Evolutionary conservation across 2,329 filamentous ascomycete species (phyloP).

Genomic region (Stemphylium vesicarium): DNA sequence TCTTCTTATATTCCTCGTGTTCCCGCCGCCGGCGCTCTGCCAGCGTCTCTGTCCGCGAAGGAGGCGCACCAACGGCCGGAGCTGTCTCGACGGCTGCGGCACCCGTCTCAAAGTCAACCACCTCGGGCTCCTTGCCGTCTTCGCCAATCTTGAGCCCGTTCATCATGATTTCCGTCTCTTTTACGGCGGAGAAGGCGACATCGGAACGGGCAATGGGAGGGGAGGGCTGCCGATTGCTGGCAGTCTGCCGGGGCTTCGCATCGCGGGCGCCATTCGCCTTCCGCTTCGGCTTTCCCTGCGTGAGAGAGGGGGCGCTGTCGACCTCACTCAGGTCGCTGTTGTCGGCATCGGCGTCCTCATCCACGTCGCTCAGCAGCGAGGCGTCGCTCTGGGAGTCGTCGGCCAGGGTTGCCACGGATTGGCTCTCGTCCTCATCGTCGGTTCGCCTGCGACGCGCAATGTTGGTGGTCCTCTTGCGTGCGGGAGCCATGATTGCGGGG

Average conservation of each 20-base stretch:
- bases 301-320: constrained; percentile 49
- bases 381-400: constrained; percentile 70
- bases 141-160: constrained; percentile 61
- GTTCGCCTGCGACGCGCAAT: constrained; percentile 48
- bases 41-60: constrained; percentile 59
- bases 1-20: constrained; percentile 88
- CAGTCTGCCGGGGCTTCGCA: constrained; percentile 37
- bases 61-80: constrained; percentile 46
- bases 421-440: constrained; percentile 49
- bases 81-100: constrained; percentile 43
- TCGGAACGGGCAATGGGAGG: constrained; percentile 48
- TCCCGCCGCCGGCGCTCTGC: constrained; percentile 79
- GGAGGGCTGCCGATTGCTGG: constrained; percentile 39
- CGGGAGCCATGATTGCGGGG: constrained; percentile 44
- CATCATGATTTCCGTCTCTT: constrained; percentile 67
- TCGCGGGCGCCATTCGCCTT: constrained; percentile 48
- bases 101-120: constrained; percentile 60
- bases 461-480: constrained; percentile 44
- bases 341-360: constrained; percentile 65
- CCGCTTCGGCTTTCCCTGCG: constrained; percentile 45
- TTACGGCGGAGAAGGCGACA: constrained; percentile 52
- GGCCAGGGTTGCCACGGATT: constrained; percentile 56
- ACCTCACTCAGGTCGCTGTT: constrained; percentile 64
- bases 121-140: constrained; percentile 49
- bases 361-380: constrained; percentile 62